These are phyloP conservation scores for Benincasa hispida DNA, from an alignment of 306 rosid species.

Conservation along the genomic window DNA sequence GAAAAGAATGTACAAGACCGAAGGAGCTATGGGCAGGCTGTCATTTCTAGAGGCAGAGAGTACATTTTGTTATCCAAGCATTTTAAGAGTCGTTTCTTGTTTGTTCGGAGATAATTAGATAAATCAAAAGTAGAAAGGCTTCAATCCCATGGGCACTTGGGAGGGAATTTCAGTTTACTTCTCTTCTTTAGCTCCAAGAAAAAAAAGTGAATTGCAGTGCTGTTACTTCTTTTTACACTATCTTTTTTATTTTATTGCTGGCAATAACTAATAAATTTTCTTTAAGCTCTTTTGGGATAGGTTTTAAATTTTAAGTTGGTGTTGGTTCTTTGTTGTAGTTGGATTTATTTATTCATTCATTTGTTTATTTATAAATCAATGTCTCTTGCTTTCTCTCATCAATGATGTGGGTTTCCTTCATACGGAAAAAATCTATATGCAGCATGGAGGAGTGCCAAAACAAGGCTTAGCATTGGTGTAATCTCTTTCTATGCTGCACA, in stretches of 20 bases:
- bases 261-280: background rate
- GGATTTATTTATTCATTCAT: too few species aligned
- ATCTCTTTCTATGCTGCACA: conserved; percentile 86
- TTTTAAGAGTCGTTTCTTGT: background rate
- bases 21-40: background rate
- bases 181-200: background rate
- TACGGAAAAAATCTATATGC: conserved; percentile 25
- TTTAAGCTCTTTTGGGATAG: background rate
- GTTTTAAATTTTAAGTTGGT: conserved; percentile 9
- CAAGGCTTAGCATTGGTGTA: conserved; percentile 40
- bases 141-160: background rate
- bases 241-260: background rate
- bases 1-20: background rate
- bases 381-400: background rate
- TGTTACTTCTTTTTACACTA: background rate
- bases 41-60: background rate
- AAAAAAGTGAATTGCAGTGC: background rate
- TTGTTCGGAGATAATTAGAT: background rate
- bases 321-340: conserved; percentile 44
- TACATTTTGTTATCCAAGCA: background rate
- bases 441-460: conserved; percentile 37
- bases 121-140: background rate
- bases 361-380: background rate
- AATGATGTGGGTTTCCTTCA: background rate
- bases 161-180: background rate